Conservation (phyloP, 192 early-diverging fungal genomes). For the Coemansia umbellata region DNA sequence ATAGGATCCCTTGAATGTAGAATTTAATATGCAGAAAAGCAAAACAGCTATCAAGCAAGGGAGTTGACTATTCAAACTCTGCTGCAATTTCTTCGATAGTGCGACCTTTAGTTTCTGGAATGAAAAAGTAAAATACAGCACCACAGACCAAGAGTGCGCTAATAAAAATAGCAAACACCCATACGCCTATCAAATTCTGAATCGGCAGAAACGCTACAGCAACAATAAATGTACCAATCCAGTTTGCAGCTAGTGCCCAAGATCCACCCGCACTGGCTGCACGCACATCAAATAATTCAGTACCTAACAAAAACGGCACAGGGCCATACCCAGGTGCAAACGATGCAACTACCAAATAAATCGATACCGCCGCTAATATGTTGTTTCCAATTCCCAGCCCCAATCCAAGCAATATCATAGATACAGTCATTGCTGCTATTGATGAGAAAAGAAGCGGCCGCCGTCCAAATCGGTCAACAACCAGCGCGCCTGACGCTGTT, state of each 20-base stretch:
- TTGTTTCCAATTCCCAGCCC: conserved; percentile 66
- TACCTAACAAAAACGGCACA: conserved; percentile 47
- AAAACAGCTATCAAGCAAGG: too few species aligned
- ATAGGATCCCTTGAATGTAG: too few species aligned
- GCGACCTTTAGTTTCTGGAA: conserved; percentile 47
- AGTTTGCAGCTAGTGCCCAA: conserved; percentile 46
- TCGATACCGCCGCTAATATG: conserved; percentile 68
- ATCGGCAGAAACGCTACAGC: conserved; percentile 38
- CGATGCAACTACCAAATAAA: conserved; percentile 44
- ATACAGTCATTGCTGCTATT: conserved; percentile 60
- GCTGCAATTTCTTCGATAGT: conserved; percentile 44
- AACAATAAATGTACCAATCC: conserved; percentile 44
- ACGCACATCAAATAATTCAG: conserved; percentile 42
- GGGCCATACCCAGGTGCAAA: conserved; percentile 52
- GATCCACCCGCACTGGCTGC: conserved; percentile 41
- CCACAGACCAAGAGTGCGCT: conserved; percentile 21
- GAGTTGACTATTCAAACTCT: conserved; percentile 17
- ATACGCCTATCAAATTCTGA: conserved; percentile 40
- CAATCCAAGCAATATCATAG: conserved; percentile 56
- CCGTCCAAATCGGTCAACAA: conserved; percentile 80
- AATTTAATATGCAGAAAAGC: background rate
- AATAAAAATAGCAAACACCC: conserved; percentile 50
- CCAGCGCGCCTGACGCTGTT: conserved; percentile 63
- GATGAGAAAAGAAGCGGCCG: conserved; percentile 70
- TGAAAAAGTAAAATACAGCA: conserved; percentile 19